Evolutionary conservation across 176 grass and related monocot species (phyloP).

Genomic region (Lolium multiflorum): DNA sequence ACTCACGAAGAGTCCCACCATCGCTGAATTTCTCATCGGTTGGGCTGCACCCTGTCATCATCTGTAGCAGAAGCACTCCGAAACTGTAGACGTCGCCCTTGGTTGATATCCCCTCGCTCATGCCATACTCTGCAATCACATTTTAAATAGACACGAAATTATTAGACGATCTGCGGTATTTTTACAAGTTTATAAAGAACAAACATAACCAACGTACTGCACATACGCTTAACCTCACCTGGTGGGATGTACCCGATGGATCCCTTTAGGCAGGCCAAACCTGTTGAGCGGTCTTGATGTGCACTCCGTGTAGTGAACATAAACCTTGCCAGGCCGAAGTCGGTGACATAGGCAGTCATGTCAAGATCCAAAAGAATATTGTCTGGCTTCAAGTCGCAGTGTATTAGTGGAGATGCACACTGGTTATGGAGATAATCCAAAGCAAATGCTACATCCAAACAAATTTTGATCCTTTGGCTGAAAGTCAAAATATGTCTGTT

Average conservation of each 20-base stretch:
- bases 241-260: slow-evolving; percentile 62
- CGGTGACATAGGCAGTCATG: slow-evolving; percentile 31
- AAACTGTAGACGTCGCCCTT: slow-evolving; percentile 53
- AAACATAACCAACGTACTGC: not conserved
- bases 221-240: slow-evolving; percentile 1
- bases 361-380: slow-evolving; percentile 50
- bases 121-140: slow-evolving; percentile 43
- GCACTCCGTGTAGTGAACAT: not conserved
- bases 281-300: slow-evolving; percentile 10
- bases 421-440: slow-evolving; percentile 64
- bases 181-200: not conserved
- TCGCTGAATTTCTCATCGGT: slow-evolving; percentile 13
- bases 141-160: slow-evolving; percentile 20
- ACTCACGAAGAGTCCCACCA: not conserved
- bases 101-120: slow-evolving; percentile 5
- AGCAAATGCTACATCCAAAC: slow-evolving; percentile 32
- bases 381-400: slow-evolving; percentile 55
- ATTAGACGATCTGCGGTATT: no score
- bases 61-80: slow-evolving; percentile 44
- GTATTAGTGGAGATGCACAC: slow-evolving; percentile 34
- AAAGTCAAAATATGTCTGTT: slow-evolving; percentile 16
- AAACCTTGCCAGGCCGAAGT: slow-evolving; percentile 56
- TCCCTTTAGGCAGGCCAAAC: slow-evolving; percentile 38
- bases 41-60: slow-evolving; percentile 22
- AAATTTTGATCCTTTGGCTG: slow-evolving; percentile 35